These are phyloP conservation scores for Verticillium nubilum DNA, from an alignment of 2,329 filamentous ascomycete species.

Conservation along the genomic window DNA sequence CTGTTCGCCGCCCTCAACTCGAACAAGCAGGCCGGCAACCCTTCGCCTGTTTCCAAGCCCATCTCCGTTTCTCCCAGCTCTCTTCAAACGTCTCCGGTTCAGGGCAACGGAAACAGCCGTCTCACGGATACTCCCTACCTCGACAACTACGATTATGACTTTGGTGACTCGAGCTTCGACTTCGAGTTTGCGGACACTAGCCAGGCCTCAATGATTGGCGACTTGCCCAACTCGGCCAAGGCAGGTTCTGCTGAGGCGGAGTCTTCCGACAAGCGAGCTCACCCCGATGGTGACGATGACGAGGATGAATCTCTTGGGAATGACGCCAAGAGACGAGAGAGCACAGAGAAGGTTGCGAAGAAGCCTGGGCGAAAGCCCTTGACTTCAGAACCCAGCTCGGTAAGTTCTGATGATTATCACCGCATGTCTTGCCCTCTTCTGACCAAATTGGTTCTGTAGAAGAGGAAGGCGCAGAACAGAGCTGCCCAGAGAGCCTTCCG, in stretches of 20 bases:
- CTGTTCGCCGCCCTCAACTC: constrained; percentile 72
- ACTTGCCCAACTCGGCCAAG: constrained; percentile 56
- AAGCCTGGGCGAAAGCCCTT: constrained; percentile 95
- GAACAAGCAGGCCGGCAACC: constrained; percentile 43
- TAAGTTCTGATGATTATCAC: constrained; percentile 46
- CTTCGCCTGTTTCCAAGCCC: constrained; percentile 27
- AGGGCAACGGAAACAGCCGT: constrained; percentile 24
- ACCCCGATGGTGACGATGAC: constrained; percentile 64
- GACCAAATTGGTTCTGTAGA: constrained; percentile 44
- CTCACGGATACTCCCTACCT: constrained; percentile 76
- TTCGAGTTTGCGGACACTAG: constrained; percentile 50
- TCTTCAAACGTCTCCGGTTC: constrained; percentile 42
- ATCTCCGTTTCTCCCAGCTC: constrained; percentile 41
- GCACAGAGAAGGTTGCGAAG: constrained; percentile 81
- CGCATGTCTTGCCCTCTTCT: background rate
- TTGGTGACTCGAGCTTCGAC: constrained; percentile 73
- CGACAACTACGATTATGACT: constrained; percentile 70
- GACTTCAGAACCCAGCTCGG: constrained; percentile 90
- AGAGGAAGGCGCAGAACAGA: constrained; percentile 92
- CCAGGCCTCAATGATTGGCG: constrained; percentile 68
- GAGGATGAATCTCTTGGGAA: constrained; percentile 38
- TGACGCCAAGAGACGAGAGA: constrained; percentile 68
- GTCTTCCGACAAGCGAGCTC: constrained; percentile 62
- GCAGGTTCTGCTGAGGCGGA: constrained; percentile 61
- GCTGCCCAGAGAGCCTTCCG: constrained; percentile 90